Conservation (phyloP, 1,284 basidiomycete genomes). For the Microbotryum lychnidis-dioicae region DNA sequence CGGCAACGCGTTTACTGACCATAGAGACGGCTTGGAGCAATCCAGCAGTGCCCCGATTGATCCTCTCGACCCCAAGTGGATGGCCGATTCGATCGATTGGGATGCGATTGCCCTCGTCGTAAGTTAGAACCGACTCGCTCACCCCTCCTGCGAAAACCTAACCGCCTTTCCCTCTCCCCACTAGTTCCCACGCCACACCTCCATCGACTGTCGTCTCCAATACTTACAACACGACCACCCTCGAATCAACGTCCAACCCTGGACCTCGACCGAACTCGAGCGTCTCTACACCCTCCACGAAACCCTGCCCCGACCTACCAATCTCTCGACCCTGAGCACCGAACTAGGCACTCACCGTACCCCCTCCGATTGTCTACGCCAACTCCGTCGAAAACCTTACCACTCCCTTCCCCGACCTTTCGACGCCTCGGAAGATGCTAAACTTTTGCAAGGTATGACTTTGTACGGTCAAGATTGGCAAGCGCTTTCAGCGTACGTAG, state of each 20-base stretch:
- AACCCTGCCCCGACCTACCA: background rate
- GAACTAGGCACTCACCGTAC: constrained; percentile 13
- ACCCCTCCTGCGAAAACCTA: background rate
- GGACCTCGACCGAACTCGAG: too few species aligned
- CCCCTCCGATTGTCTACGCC: constrained; percentile 22
- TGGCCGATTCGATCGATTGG: constrained; percentile 18
- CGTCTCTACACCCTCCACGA: too few species aligned
- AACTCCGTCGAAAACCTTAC: constrained; percentile 8
- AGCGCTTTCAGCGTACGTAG: constrained; percentile 19
- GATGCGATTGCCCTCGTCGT: constrained; percentile 16
- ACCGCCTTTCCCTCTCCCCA: background rate
- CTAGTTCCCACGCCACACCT: constrained; percentile 24
- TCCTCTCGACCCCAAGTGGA: constrained; percentile 4
- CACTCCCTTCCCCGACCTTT: too few species aligned
- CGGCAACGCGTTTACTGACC: background rate
- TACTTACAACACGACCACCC: constrained; percentile 32
- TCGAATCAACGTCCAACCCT: constrained; percentile 1
- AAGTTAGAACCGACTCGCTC: background rate
- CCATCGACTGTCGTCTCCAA: constrained; percentile 28
- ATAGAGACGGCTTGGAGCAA: constrained; percentile 1
- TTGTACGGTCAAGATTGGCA: constrained; percentile 32
- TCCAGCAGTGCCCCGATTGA: background rate
- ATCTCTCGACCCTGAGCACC: background rate
- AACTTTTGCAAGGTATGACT: constrained; percentile 20
- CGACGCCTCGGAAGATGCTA: constrained; percentile 25